Conservation (phyloP, 1,284 basidiomycete genomes). For the Cryptococcus sp. region DNA sequence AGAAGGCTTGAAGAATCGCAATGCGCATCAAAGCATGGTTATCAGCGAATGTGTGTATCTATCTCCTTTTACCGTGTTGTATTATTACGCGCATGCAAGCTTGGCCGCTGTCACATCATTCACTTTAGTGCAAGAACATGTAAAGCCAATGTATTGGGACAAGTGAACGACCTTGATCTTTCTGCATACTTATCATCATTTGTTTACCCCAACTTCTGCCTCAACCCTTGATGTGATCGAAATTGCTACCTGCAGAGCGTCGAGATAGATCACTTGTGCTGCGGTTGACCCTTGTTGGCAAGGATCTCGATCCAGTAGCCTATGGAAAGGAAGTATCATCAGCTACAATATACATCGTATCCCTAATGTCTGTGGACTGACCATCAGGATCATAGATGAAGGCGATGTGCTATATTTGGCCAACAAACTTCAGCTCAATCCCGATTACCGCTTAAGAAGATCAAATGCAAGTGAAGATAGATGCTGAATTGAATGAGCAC, state of each 20-base stretch:
- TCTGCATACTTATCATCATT: too few relatives aligned
- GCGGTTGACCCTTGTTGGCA: conserved; percentile 26
- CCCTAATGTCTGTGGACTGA: conserved; percentile 11
- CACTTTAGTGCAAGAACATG: too few relatives aligned
- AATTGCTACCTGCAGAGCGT: too few relatives aligned
- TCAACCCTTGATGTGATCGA: too few relatives aligned
- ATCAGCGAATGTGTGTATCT: too few relatives aligned
- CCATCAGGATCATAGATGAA: conserved; percentile 88
- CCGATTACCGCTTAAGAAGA: not conserved
- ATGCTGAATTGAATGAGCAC: too few relatives aligned
- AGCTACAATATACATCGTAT: conserved; percentile 32
- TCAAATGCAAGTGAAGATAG: conserved; percentile 59
- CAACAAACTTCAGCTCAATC: not conserved
- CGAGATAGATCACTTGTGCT: conserved; percentile 10
- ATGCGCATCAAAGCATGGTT: not conserved
- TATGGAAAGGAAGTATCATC: conserved; percentile 12
- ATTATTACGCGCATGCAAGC: too few relatives aligned
- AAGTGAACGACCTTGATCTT: too few relatives aligned
- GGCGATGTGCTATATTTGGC: conserved; percentile 55
- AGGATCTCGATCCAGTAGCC: conserved; percentile 60
- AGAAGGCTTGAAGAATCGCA: conserved; percentile 10
- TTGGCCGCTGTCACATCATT: too few relatives aligned
- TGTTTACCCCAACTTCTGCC: too few relatives aligned
- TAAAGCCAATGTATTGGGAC: too few relatives aligned
- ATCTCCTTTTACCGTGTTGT: too few relatives aligned